A percentile compares a stretch with the other conserved stretches of the same genome.
These are phyloP conservation scores for Suillus decipiens DNA, from an alignment of 768 basidiomycete species.

Conservation along the genomic window DNA sequence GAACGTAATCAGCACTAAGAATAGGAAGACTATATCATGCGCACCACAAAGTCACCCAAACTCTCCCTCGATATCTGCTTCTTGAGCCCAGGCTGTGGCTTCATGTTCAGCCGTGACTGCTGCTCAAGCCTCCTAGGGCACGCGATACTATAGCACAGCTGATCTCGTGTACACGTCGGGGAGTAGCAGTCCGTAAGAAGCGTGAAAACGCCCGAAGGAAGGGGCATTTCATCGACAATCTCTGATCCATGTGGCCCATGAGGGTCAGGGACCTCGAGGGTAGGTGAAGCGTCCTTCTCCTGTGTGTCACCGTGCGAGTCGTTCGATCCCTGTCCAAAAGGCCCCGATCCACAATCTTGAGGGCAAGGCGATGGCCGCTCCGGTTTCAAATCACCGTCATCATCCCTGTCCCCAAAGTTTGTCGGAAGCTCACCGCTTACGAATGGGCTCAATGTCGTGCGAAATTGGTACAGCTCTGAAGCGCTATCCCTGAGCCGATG, in stretches of 20 bases:
- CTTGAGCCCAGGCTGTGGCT: conserved; percentile 85
- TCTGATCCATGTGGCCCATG: conserved; percentile 42
- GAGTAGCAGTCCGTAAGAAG: conserved; percentile 97
- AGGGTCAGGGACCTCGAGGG: conserved; percentile 20
- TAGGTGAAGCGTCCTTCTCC: conserved; percentile 34
- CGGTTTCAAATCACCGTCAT: conserved; percentile 34
- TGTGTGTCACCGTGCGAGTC: conserved; percentile 29
- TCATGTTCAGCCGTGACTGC: conserved; percentile 92
- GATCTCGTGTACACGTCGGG: conserved; percentile 92
- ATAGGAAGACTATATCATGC: conserved; percentile 17
- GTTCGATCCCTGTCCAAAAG: conserved; percentile 34
- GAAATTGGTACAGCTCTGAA: conserved; percentile 91
- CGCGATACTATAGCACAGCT: conserved; percentile 96
- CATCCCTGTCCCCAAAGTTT: conserved; percentile 39
- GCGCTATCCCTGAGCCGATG: conserved; percentile 90
- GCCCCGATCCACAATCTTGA: conserved; percentile 24
- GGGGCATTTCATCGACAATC: conserved; percentile 59
- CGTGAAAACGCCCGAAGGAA: conserved; percentile 95
- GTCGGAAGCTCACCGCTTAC: conserved; percentile 69
- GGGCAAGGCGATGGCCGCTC: conserved; percentile 14
- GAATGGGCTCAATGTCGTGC: conserved; percentile 82
- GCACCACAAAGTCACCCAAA: conserved; percentile 74
- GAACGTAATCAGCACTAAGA: conserved; percentile 13
- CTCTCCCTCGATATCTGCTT: conserved; percentile 83
- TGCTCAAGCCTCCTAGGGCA: conserved; percentile 94